Percentiles rank a stretch among this genome's conserved stretches.
Conservation (phyloP, 768 basidiomycete species). For the Grammothele lineata region DNA sequence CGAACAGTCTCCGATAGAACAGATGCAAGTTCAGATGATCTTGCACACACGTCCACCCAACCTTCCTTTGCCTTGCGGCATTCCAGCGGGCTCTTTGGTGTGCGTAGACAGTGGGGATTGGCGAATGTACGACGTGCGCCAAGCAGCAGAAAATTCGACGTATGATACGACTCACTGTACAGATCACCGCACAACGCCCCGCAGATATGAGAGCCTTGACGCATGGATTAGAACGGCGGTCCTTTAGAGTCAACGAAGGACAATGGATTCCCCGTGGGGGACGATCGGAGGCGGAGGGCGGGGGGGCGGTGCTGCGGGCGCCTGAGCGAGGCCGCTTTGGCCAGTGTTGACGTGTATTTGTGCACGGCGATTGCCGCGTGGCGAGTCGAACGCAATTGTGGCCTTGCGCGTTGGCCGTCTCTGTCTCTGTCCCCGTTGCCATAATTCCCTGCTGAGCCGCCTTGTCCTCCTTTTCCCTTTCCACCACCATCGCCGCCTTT, state of each 20-base stretch:
- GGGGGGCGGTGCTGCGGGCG: too few species aligned
- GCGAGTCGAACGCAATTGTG: too few species aligned
- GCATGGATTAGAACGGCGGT: too few species aligned
- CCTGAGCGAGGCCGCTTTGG: too few species aligned
- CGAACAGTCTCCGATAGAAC: slow-evolving; percentile 10
- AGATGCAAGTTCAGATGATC: slow-evolving; percentile 6
- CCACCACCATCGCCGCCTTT: slow-evolving; percentile 3
- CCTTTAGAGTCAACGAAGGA: too few species aligned
- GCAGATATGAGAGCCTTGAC: too few species aligned
- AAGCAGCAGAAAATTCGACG: not conserved
- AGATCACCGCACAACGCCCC: not conserved
- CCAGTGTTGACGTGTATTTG: slow-evolving; percentile 17
- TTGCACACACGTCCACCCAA: slow-evolving; percentile 16
- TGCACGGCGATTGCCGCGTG: too few species aligned
- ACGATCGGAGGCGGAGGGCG: too few species aligned
- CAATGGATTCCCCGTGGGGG: too few species aligned
- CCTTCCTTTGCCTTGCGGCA: slow-evolving; percentile 12
- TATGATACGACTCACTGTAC: not conserved
- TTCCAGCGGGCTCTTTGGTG: slow-evolving; percentile 15
- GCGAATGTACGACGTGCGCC: not conserved
- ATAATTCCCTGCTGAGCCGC: not conserved
- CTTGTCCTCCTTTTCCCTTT: not conserved
- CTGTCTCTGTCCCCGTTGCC: not conserved
- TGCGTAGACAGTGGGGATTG: not conserved
- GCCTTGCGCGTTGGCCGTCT: too few species aligned